Base-by-base conservation (phyloP, 2,329 filamentous ascomycete species). In the Cordyceps cicadae region DNA sequence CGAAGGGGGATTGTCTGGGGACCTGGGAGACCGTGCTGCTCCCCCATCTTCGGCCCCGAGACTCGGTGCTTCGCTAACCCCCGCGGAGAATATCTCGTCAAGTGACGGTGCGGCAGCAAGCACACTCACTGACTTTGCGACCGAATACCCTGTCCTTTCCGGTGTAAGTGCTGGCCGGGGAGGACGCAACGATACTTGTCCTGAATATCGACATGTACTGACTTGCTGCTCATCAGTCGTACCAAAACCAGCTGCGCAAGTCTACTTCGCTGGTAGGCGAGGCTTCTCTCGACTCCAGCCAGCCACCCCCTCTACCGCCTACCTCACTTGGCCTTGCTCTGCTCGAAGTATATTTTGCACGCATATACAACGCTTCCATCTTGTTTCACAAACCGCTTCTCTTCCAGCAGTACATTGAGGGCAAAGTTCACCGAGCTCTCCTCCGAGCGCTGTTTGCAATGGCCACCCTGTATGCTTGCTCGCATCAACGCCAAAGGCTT, bases 291-390 rank as follows among this genome's bases (percentile, higher is more conserved):
- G 54, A 49, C 0, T 37, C 54, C 3, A 19, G 37, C 17, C 54
- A 57, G 11, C 54, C 54, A 15, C 54, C 34, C 8, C 54, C 54
- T 12, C n/a, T 57, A 29, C 54, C 54, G 17, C 54, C 54, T 7
- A 57, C 54, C 19, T 57, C 54, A 1, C 54, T 57, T 4, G 54
- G 54, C 5, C 54, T 57, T 24, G 54, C 54, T 21, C 12, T 57
- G 17, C 45, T 57, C 8, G 43, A 57, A 49, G 49, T 57, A 17
- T 57, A 57, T 17, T 57, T 57, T 19, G 54, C 54, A 7, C 54
- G 54, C 14, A 49, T 57, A 1, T 57, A 57, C 29, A 57, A 57
- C 17, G 54, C 54, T 1, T 41, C 54, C 8, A 24, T 57, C 17
- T n/a, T 39, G 15, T 57, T 57, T 26, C 54, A 57, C 19, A 57